Evolutionary conservation across 2,329 filamentous ascomycete genomes (phyloP), one percentile per base, ranked within the genome.

Genomic region (Trichoderma endophyticum): DNA sequence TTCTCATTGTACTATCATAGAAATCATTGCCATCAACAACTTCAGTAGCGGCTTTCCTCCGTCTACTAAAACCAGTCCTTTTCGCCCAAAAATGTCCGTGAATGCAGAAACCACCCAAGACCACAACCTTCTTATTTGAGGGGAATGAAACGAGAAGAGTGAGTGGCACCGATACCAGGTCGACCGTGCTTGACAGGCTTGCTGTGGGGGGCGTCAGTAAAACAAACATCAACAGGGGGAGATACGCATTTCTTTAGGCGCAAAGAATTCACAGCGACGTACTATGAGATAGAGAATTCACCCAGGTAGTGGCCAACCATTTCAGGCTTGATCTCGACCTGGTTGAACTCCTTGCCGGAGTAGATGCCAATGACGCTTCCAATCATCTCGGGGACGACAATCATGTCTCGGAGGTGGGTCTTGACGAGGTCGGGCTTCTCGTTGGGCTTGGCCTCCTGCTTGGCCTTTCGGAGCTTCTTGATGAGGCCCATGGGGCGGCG

Each of bases 141-240:
- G 86, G 96, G 96, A 90, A 99, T 99, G 93, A 99, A 99, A 92
- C 96, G 94, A 86, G 96, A 99, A 89, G 95, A 98, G 93, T 99
- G 95, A 81, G 96, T 99, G 83, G 96, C 96, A 97, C 96, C 96
- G 83, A 99, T 99, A 98, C 96, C 96, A 83, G 96, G 96, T 87
- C 96, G 90, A 91, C 96, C 96, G 93, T 99, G 96, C 93, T 98
- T 99, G 92, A 99, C 96, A 83, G 96, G 96, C 89, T 95, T 95
- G 93, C 94, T 97, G 81, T 83, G 73, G 54, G 64, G 63, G 71
- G 77, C 80, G 86, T 93, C 84, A 92, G 89, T 75, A 73, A 63
- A 36, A 4, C 11, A 60, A 30, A 21, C 7, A 34, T 15, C 8
- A 4, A 30, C n/a, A n/a, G n/a, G n/a, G n/a, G 32, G 34, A 14